Conservation (phyloP, 2,329 filamentous ascomycete genomes). For the Pestalotiopsis sp. region DNA sequence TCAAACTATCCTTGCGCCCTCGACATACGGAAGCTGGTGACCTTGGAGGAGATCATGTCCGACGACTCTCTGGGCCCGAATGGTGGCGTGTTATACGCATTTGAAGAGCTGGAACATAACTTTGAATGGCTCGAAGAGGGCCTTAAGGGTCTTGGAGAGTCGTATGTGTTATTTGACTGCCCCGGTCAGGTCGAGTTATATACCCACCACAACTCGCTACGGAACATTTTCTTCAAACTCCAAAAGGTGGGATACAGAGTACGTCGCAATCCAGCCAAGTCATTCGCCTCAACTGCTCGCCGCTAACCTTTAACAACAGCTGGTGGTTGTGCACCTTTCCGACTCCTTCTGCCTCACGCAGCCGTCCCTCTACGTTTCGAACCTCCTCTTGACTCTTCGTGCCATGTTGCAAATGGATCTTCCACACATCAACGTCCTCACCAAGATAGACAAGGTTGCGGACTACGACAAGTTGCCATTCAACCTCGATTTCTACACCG, state of each 20-base stretch:
- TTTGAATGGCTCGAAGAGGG: constrained; percentile 87
- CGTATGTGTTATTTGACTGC: constrained; percentile 94
- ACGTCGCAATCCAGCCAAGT: constrained; percentile 32
- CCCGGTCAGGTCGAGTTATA: constrained; percentile 97
- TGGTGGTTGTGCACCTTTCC: constrained; percentile 89
- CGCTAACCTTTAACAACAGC: constrained; percentile 51
- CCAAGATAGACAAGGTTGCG: constrained; percentile 93
- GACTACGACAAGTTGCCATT: constrained; percentile 86
- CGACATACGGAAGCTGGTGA: constrained; percentile 86
- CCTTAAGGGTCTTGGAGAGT: constrained; percentile 77
- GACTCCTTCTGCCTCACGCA: constrained; percentile 93
- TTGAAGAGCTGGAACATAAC: constrained; percentile 94
- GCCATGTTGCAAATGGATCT: constrained; percentile 99
- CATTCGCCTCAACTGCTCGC: background rate
- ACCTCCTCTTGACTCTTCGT: constrained; percentile 86
- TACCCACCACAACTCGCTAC: constrained; percentile 87
- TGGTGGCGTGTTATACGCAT: constrained; percentile 86
- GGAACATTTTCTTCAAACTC: constrained; percentile 87
- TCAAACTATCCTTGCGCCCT: constrained; percentile 87
- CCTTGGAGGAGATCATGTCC: constrained; percentile 92
- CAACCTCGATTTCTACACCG: constrained; percentile 95
- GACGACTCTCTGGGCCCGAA: constrained; percentile 90
- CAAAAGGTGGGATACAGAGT: constrained; percentile 93
- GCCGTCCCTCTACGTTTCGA: constrained; percentile 92
- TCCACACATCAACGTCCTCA: constrained; percentile 91